These are phyloP conservation scores for Hanseniaspora osmophila DNA, from an alignment of 805 yeast genomes.

Conservation along the genomic window DNA sequence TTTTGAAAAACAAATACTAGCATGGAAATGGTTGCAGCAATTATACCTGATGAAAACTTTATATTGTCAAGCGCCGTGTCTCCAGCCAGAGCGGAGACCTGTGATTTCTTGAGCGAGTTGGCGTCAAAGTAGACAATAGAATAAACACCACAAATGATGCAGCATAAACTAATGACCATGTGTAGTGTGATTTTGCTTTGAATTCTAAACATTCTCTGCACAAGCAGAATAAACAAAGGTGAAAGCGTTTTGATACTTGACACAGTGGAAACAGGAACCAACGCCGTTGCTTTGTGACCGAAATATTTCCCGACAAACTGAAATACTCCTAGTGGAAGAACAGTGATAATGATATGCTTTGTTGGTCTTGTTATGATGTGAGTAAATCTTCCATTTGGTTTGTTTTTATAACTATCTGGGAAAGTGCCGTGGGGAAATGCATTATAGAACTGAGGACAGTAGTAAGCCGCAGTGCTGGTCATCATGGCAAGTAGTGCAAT, in stretches of 20 bases:
- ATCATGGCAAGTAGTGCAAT: conserved; percentile 31
- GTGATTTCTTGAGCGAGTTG: conserved; percentile 12
- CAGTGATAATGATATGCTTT: conserved; percentile 30
- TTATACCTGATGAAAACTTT: conserved; percentile 34
- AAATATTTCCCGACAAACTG: conserved; percentile 53
- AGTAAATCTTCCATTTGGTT: conserved; percentile 9
- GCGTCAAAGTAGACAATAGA: conserved; percentile 10
- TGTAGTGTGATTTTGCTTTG: conserved; percentile 7
- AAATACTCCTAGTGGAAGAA: conserved; percentile 50
- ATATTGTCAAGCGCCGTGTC: conserved; percentile 1
- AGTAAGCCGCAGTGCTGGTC: conserved; percentile 25
- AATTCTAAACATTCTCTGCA: conserved; percentile 24
- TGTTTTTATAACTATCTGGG: conserved; percentile 24
- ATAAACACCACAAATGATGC: conserved; percentile 19
- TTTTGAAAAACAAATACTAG: conserved; percentile 74
- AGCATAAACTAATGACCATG: conserved; percentile 14
- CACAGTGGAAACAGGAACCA: conserved; percentile 55
- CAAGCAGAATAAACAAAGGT: conserved; percentile 44
- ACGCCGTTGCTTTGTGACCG: conserved; percentile 48
- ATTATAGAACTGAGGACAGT: conserved; percentile 19
- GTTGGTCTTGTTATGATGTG: conserved; percentile 20
- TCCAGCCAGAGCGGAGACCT: not conserved
- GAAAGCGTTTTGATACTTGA: conserved; percentile 57
- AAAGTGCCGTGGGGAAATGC: conserved; percentile 43
- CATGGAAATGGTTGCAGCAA: conserved; percentile 54